A percentile compares a stretch with the other conserved stretches of the same genome.
Evolutionary conservation across 164 flowering plant species (phyloP).

Genomic region (Sextonia rubra): DNA sequence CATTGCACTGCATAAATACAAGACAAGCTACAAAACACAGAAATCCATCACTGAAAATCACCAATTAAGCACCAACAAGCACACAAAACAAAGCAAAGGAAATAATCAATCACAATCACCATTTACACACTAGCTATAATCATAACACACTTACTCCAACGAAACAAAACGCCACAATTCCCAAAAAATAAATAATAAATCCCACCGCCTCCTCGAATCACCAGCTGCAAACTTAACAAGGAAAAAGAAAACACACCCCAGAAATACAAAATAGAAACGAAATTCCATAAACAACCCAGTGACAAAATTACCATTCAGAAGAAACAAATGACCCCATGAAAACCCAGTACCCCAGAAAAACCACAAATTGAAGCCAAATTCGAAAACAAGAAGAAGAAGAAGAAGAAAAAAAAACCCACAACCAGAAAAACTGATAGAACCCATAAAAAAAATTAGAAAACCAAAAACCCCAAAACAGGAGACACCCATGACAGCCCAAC

Average conservation of each 20-base stretch:
- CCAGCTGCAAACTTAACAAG: neutral
- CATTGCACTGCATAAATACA: neutral
- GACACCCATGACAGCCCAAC: neutral
- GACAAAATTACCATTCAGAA: neutral
- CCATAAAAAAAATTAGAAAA: neutral
- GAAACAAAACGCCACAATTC: neutral
- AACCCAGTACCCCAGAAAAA: conserved; percentile 1
- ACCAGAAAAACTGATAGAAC: neutral
- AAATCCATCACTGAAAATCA: neutral
- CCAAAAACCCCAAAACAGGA: too few relatives aligned
- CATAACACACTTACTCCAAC: neutral
- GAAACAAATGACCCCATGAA: conserved; percentile 1
- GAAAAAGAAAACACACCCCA: neutral
- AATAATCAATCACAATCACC: neutral
- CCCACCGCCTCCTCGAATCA: neutral
- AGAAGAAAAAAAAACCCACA: neutral
- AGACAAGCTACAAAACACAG: neutral
- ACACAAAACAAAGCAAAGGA: neutral
- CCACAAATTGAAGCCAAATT: neutral
- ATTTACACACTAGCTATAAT: neutral
- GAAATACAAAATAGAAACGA: neutral
- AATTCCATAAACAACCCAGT: neutral
- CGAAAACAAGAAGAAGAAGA: neutral
- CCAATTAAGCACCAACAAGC: neutral
- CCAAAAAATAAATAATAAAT: neutral